Base-by-base conservation (phyloP, 805 yeast species). In the Sungouiozyma intestinalis region DNA sequence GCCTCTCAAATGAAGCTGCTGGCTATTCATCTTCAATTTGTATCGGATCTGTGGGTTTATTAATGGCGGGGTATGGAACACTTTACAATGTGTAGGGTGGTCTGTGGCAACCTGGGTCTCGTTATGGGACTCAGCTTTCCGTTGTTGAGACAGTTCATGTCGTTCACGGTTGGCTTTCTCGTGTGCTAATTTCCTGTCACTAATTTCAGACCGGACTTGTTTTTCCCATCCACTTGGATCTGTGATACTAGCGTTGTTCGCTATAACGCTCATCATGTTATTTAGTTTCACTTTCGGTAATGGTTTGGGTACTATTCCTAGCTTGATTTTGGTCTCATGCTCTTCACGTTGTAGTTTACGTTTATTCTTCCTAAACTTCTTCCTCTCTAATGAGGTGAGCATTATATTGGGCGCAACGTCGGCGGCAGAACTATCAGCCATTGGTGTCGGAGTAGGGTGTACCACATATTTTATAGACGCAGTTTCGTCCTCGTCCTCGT, bases 211-310 rank as follows among this genome's bases (percentile, higher is more conserved):
- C 36, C 74, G 68, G 0, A 92, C 96, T 40, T 70, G 62, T 59
- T 69, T 67, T 54, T 90, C 98, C 50, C 87, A 80, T 3, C 76
- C 76, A 0, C 97, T 90, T 1, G 98, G 97, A 56, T 92, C 95
- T 45, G 74, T 69, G 38, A 88, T 81, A 5, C 92, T 85, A 44
- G 85, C 94, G 51, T 84, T 77, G 2, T 97, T 85, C 44, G 58
- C 63, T 39, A 83, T 66, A 0, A 86, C 95, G 51, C 73, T 81
- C 87, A 86, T 85, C 60, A 92, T 70, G 57, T 90, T 92, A 35
- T 81, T 76, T 36, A 86, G 66, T 53, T 82, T 85, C 19, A 92
- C 82, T 60, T 90, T 92, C 2, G 96, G 94, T 4, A 81, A 81
- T 0, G 96, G 95, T 4, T 94, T 81, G 0, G 94, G 82, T 38